Conservation (phyloP, 192 early-diverging fungal species). For the Radiomyces spectabilis region DNA sequence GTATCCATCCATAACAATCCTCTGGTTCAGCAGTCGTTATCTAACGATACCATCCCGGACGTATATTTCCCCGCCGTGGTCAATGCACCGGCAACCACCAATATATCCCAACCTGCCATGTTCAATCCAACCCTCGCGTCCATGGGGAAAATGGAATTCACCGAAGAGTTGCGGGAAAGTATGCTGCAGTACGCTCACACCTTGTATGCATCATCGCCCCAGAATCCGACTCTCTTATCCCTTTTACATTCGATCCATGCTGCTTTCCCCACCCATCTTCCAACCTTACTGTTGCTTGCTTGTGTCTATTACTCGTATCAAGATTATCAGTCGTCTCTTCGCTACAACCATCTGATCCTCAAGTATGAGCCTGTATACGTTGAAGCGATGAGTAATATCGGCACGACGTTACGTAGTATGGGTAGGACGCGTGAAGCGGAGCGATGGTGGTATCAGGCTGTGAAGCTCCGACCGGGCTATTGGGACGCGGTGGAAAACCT, state of each 20-base stretch:
- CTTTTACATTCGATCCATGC: slow-evolving; percentile 47
- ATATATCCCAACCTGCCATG: not conserved
- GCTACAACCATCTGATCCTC: slow-evolving; percentile 79
- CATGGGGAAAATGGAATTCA: not conserved
- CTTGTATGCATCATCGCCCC: slow-evolving; percentile 48
- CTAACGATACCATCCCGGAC: no score
- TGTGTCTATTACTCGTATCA: slow-evolving; percentile 84
- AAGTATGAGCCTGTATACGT: slow-evolving; percentile 78
- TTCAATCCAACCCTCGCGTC: not conserved
- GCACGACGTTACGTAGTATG: slow-evolving; percentile 78
- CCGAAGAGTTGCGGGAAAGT: slow-evolving; percentile 41
- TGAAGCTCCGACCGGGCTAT: slow-evolving; percentile 78
- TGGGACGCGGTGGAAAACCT: slow-evolving; percentile 92
- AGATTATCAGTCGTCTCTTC: slow-evolving; percentile 62
- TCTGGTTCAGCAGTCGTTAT: no score
- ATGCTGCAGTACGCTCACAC: slow-evolving; percentile 54
- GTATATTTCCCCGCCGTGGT: no score
- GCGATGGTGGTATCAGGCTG: slow-evolving; percentile 77
- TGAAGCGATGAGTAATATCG: slow-evolving; percentile 88
- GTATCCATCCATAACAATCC: no score
- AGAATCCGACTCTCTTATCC: slow-evolving; percentile 44
- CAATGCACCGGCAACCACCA: no score
- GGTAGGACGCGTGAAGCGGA: slow-evolving; percentile 70
- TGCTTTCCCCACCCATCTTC: slow-evolving; percentile 60
- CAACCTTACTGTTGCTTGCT: slow-evolving; percentile 78